phyloP scores from a whole-genome alignment of 805 yeast species.

The Danielozyma ontarioensis region DNA sequence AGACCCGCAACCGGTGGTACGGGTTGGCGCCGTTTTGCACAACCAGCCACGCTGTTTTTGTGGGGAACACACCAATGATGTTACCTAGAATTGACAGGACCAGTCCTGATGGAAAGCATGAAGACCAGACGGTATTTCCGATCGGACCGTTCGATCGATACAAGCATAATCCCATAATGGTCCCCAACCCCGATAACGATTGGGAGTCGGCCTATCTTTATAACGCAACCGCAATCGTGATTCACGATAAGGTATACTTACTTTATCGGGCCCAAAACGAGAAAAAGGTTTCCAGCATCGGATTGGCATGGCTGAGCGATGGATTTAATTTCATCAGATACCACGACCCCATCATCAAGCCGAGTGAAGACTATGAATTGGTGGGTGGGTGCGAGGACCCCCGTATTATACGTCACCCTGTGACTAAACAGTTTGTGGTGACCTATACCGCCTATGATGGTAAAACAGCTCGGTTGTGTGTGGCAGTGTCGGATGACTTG shows the following conservation, averaged over 20 bases:
- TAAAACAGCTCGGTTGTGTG: slow-evolving; percentile 31
- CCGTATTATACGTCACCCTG: slow-evolving; percentile 34
- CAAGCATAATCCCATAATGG: slow-evolving; percentile 31
- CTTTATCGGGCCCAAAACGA: slow-evolving; percentile 36
- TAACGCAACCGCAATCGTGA: slow-evolving; percentile 39
- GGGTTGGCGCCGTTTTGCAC: background rate
- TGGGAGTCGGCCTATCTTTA: slow-evolving; percentile 36
- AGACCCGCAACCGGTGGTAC: background rate
- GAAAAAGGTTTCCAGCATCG: slow-evolving; percentile 28
- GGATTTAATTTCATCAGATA: slow-evolving; percentile 29
- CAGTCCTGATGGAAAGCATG: slow-evolving; percentile 1
- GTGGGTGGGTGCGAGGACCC: slow-evolving; percentile 43
- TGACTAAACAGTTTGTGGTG: slow-evolving; percentile 27
- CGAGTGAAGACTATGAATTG: slow-evolving; percentile 35
- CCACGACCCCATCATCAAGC: slow-evolving; percentile 25
- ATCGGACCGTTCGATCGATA: slow-evolving; percentile 37
- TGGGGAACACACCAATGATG: background rate
- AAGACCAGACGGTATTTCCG: slow-evolving; percentile 32
- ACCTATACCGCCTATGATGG: slow-evolving; percentile 39
- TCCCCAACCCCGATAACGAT: slow-evolving; percentile 31
- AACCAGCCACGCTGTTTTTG: no score
- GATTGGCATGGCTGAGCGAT: slow-evolving; percentile 38
- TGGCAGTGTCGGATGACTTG: slow-evolving; percentile 32
- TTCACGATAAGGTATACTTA: slow-evolving; percentile 30
- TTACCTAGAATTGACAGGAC: background rate